Evolutionary conservation across 2,329 filamentous ascomycete genomes (phyloP).

Genomic region (Pezicula neosporulosa): DNA sequence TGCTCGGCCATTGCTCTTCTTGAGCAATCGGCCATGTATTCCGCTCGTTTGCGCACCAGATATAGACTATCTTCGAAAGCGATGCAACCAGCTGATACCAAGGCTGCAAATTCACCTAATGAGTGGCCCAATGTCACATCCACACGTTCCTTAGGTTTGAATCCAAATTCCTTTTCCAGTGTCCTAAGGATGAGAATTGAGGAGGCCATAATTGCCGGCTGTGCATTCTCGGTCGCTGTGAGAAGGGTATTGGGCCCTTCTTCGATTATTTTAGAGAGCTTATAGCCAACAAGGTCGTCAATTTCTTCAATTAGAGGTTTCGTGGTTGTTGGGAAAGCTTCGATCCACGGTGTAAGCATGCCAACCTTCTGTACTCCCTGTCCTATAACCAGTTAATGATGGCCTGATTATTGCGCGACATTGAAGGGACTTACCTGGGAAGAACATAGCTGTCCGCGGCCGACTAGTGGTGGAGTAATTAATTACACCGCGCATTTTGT

Average conservation of each 20-base stretch:
- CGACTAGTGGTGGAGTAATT: constrained; percentile 18
- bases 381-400: constrained; percentile 43
- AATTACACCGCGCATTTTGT: constrained; percentile 18
- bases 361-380: constrained; percentile 88
- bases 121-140: constrained; percentile 89
- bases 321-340: constrained; percentile 77
- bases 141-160: constrained; percentile 65
- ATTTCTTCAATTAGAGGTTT: constrained; percentile 80
- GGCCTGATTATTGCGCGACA: constrained; percentile 6
- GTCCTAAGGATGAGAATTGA: constrained; percentile 86
- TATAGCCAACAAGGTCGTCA: constrained; percentile 70
- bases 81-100: constrained; percentile 81
- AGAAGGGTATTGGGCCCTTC: constrained; percentile 74
- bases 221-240: constrained; percentile 81
- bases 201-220: constrained; percentile 95
- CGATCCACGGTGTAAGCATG: constrained; percentile 83
- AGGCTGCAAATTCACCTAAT: constrained; percentile 86
- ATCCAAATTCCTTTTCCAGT: constrained; percentile 80
- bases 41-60: constrained; percentile 73
- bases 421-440: constrained; percentile 27
- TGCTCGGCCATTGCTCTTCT: constrained; percentile 59
- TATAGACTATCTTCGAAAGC: constrained; percentile 73
- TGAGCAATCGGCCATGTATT: constrained; percentile 79
- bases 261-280: constrained; percentile 74
- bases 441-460: constrained; percentile 33